A percentile compares a stretch with the other conserved stretches of the same genome.
Conservation (phyloP, 305 asterid genomes). For the Fraxinus platypoda region DNA sequence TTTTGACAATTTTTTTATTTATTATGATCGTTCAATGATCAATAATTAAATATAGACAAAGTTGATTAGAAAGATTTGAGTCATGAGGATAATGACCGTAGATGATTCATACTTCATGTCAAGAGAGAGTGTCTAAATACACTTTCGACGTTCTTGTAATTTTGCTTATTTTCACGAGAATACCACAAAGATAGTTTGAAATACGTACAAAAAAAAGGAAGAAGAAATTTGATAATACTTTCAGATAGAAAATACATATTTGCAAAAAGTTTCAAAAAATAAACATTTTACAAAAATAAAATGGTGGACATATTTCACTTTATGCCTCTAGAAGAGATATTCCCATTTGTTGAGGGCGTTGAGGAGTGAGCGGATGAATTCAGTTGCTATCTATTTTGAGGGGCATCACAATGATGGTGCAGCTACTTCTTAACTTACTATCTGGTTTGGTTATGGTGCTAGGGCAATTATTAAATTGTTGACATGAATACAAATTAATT, state of each 20-base stretch:
- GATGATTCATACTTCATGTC: neutral
- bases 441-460: neutral
- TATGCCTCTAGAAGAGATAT: neutral
- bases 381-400: neutral
- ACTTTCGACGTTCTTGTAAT: neutral
- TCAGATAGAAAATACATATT: no score
- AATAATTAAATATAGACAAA: no score
- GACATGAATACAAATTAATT: no score
- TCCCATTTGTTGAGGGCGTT: neutral
- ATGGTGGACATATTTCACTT: neutral
- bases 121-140: neutral
- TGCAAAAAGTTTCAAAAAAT: no score
- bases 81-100: neutral
- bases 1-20: no score
- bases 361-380: neutral
- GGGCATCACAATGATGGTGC: neutral
- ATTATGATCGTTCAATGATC: neutral
- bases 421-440: neutral
- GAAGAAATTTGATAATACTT: no score
- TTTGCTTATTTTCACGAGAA: neutral
- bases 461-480: neutral
- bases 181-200: neutral
- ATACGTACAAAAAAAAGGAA: neutral
- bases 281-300: no score
- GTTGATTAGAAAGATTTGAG: neutral